Evolutionary conservation across 1,139 yeast species (phyloP).

Genomic region (Zygosaccharomyces pseudobailii): DNA sequence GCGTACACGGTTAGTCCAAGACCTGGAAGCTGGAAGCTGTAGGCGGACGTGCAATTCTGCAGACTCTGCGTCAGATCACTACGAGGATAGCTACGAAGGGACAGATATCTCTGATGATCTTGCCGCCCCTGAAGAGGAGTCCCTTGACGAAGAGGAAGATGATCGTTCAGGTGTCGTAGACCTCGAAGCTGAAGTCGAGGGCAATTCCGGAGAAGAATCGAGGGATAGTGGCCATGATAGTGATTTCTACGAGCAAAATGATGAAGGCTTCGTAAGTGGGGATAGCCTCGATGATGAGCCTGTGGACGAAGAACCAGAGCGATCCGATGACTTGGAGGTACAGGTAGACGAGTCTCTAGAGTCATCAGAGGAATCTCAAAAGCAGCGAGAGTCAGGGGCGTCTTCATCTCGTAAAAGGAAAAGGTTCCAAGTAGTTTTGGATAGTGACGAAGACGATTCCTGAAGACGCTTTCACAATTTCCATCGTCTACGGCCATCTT

Average conservation of each 20-base stretch:
- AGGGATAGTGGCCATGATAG: constrained; percentile 13
- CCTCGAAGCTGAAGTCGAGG: constrained; percentile 15
- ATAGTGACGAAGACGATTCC: constrained; percentile 27
- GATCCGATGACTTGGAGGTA: constrained; percentile 5
- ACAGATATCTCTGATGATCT: constrained; percentile 1
- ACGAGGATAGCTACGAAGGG: not conserved
- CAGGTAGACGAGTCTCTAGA: constrained; percentile 2
- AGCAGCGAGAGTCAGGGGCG: constrained; percentile 8
- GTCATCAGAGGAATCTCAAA: constrained; percentile 3
- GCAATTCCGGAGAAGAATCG: constrained; percentile 7
- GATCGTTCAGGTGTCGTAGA: constrained; percentile 7
- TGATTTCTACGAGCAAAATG: constrained; percentile 22
- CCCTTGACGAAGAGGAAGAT: constrained; percentile 9
- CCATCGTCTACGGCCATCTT: not conserved
- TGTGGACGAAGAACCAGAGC: constrained; percentile 6
- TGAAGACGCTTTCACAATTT: not conserved
- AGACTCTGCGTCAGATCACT: not conserved
- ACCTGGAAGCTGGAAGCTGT: not conserved
- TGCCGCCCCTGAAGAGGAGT: constrained; percentile 5
- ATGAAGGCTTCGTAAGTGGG: constrained; percentile 23
- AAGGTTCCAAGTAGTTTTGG: constrained; percentile 22
- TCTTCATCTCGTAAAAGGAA: constrained; percentile 5
- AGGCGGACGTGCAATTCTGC: not conserved
- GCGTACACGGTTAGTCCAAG: not conserved
- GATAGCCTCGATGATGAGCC: constrained; percentile 16